phyloP scores from a whole-genome alignment of 768 basidiomycete genomes.

The Melanogaster broomeanus region DNA sequence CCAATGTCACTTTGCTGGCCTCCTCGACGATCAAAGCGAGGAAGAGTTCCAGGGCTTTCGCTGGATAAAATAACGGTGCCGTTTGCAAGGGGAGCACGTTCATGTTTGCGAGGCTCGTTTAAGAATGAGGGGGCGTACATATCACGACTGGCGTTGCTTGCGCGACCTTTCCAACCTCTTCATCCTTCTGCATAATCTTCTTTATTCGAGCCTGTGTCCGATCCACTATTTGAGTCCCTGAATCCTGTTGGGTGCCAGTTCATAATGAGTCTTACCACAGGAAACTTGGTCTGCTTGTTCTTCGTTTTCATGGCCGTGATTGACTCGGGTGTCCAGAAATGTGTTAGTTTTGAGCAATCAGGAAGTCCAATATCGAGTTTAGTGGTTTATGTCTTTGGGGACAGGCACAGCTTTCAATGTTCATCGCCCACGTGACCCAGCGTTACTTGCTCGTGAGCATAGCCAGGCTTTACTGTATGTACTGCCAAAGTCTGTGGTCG shows the following conservation, averaged over 20 bases:
- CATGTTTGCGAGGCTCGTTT: constrained; percentile 11
- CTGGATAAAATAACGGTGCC: constrained; percentile 42
- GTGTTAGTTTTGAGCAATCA: not conserved
- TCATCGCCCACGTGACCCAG: constrained; percentile 27
- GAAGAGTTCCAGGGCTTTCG: constrained; percentile 94
- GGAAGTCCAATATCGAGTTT: not conserved
- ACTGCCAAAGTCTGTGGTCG: too few relatives aligned
- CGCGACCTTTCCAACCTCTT: constrained; percentile 97
- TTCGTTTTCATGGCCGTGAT: constrained; percentile 72
- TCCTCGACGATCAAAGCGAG: constrained; percentile 82
- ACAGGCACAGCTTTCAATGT: constrained; percentile 12
- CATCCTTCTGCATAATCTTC: constrained; percentile 99
- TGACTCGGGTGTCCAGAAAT: not conserved
- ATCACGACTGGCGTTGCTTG: constrained; percentile 96
- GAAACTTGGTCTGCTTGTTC: constrained; percentile 90
- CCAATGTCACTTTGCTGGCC: constrained; percentile 73
- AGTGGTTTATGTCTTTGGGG: constrained; percentile 1
- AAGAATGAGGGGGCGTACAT: constrained; percentile 58
- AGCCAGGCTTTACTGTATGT: too few relatives aligned
- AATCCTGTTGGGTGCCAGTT: not conserved
- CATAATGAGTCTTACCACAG: constrained; percentile 69
- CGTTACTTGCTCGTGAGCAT: too few relatives aligned
- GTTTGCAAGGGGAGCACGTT: not conserved
- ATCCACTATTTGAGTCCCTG: constrained; percentile 9
- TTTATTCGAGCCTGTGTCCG: constrained; percentile 88